These are phyloP conservation scores for Emiliania huxleyi DNA, from an alignment of 78 protist genomes.

Conservation along the genomic window DNA sequence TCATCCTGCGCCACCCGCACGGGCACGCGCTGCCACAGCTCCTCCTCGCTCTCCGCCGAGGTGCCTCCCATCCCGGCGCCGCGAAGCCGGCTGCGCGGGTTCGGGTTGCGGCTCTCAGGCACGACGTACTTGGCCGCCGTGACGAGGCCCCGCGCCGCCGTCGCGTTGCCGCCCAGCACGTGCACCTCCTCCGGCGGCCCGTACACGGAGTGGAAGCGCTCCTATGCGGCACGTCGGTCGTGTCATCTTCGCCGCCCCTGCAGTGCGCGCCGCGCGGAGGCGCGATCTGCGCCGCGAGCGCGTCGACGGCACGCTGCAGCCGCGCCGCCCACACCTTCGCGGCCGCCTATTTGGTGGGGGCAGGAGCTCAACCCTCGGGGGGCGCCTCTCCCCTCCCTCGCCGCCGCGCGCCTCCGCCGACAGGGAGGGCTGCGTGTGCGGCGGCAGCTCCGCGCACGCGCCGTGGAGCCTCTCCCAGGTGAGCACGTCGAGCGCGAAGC, in stretches of 20 bases:
- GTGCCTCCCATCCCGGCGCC: neutral
- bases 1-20: neutral
- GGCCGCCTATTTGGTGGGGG: neutral
- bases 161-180: slow-evolving; percentile 39
- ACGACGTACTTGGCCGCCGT: neutral
- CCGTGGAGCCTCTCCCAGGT: slow-evolving; percentile 34
- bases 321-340: neutral
- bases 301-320: neutral
- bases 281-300: too few species aligned
- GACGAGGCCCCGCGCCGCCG: neutral
- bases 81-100: neutral
- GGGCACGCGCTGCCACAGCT: neutral
- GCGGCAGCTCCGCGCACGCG: neutral
- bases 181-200: slow-evolving; percentile 32
- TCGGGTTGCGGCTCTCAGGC: neutral
- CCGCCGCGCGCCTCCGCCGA: too few species aligned
- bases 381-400: too few species aligned
- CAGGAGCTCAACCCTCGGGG: too few species aligned
- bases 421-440: neutral
- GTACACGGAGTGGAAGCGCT: slow-evolving; percentile 27
- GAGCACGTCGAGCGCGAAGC: slow-evolving; percentile 17
- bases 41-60: neutral
- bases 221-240: too few species aligned
- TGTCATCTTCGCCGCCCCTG: too few species aligned
- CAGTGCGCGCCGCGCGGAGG: too few species aligned